Percentiles rank a stretch among this genome's conserved stretches.
phyloP scores from a whole-genome alignment of 768 basidiomycete genomes.

The Coprinopsis cinerea region DNA sequence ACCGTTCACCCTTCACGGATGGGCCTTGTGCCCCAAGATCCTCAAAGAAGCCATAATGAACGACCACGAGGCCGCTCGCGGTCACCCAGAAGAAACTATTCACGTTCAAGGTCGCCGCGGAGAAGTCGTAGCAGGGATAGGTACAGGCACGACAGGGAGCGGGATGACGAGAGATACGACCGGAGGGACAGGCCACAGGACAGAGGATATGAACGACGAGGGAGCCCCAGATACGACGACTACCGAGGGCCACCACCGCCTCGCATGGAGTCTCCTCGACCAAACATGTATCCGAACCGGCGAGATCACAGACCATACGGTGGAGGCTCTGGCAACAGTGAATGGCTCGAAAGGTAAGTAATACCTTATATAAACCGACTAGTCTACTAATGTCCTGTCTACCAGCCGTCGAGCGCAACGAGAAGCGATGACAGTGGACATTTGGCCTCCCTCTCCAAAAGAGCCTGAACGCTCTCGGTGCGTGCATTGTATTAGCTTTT shows the following conservation, averaged over 20 bases:
- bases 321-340: conserved; percentile 26
- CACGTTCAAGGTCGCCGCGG: conserved; percentile 24
- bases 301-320: conserved; percentile 15
- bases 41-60: conserved; percentile 10
- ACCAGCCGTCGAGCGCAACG: conserved; percentile 67
- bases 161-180: conserved; percentile 18
- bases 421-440: conserved; percentile 44
- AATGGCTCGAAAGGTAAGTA: conserved; percentile 67
- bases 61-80: conserved; percentile 36
- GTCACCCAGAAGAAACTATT: conserved; percentile 29
- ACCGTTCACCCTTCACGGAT: conserved; percentile 71
- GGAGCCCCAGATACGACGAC: conserved; percentile 58
- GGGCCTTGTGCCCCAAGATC: conserved; percentile 54
- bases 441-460: conserved; percentile 86
- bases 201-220: conserved; percentile 27
- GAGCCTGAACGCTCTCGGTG: conserved; percentile 54
- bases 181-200: conserved; percentile 12
- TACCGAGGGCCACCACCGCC: conserved; percentile 37
- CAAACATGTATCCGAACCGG: conserved; percentile 51
- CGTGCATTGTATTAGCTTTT: conserved; percentile 18
- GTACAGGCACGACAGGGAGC: conserved; percentile 21
- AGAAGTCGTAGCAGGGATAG: conserved; percentile 28
- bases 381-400: conserved; percentile 8
- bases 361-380: background rate
- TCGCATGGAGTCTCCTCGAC: conserved; percentile 27